These are phyloP conservation scores for Erysimum cheiranthoides DNA, from an alignment of 345 rosid species.

Conservation along the genomic window DNA sequence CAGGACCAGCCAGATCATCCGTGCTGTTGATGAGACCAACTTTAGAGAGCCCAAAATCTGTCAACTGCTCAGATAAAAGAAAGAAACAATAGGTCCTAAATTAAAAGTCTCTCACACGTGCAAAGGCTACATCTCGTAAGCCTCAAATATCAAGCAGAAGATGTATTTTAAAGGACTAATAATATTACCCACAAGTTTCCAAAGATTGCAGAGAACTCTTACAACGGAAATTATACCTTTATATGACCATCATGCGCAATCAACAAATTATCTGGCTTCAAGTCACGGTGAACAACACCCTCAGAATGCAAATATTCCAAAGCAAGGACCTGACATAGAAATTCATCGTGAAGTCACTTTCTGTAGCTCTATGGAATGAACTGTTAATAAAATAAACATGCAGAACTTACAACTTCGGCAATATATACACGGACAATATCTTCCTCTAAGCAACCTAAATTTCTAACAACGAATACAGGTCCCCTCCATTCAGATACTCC, in stretches of 20 bases:
- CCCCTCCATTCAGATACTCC: slow-evolving; percentile 99
- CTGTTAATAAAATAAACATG: slow-evolving; percentile 6
- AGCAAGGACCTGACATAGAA: slow-evolving; percentile 75
- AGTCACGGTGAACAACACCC: slow-evolving; percentile 96
- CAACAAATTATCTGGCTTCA: slow-evolving; percentile 98
- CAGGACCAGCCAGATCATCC: slow-evolving; percentile 93
- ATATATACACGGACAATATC: slow-evolving; percentile 97
- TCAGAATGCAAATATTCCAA: slow-evolving; percentile 94
- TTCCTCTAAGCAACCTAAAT: slow-evolving; percentile 97
- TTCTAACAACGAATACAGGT: slow-evolving; percentile 93
- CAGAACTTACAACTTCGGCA: slow-evolving; percentile 94
- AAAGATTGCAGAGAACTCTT: slow-evolving; percentile 17
- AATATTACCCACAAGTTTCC: slow-evolving; percentile 7
- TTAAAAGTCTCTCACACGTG: background rate
- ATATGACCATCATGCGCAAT: slow-evolving; percentile 99
- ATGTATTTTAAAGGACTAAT: slow-evolving; percentile 5
- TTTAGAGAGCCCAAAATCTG: slow-evolving; percentile 48
- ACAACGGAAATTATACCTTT: slow-evolving; percentile 61
- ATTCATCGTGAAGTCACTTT: slow-evolving; percentile 25
- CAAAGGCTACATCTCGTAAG: slow-evolving; percentile 24
- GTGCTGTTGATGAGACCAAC: slow-evolving; percentile 99
- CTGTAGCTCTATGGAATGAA: slow-evolving; percentile 23
- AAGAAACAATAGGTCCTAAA: slow-evolving; percentile 10
- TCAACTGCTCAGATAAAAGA: slow-evolving; percentile 48
- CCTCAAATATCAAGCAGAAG: slow-evolving; percentile 25